These are phyloP conservation scores for Candida tunisiensis DNA, from an alignment of 1,139 yeast species.

Conservation along the genomic window DNA sequence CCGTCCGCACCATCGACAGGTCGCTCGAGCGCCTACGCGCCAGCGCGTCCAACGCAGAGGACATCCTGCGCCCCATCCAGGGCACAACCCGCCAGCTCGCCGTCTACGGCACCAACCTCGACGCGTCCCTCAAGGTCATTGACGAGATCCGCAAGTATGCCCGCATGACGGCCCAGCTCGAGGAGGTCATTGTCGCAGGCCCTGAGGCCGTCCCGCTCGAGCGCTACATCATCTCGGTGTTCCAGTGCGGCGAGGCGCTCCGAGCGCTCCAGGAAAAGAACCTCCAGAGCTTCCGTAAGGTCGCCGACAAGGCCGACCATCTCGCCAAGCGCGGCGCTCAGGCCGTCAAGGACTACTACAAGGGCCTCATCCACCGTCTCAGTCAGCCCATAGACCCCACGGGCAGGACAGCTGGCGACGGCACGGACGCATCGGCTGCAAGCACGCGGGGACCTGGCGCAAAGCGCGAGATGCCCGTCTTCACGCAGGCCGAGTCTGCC, in stretches of 20 bases:
- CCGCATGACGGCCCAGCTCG: not conserved
- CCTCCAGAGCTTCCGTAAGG: not conserved
- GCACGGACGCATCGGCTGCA: too few relatives aligned
- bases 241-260: too few relatives aligned
- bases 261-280: too few relatives aligned
- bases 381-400: too few relatives aligned
- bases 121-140: not conserved
- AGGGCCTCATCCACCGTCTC: too few relatives aligned
- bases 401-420: too few relatives aligned
- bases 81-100: slow-evolving; percentile 43
- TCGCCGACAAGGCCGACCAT: not conserved
- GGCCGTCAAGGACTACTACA: too few relatives aligned
- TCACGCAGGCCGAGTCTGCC: too few relatives aligned
- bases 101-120: slow-evolving; percentile 27
- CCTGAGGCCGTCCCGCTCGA: not conserved
- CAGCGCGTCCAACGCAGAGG: slow-evolving; percentile 45
- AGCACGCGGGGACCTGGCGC: too few relatives aligned
- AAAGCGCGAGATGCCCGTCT: too few relatives aligned
- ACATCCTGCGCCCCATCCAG: slow-evolving; percentile 54
- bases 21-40: slow-evolving; percentile 39
- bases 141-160: not conserved
- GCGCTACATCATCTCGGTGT: not conserved
- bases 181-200: not conserved
- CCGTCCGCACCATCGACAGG: slow-evolving; percentile 36
- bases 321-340: not conserved